Percentiles rank a stretch among this genome's conserved stretches.
Conservation (phyloP, 176 grass and related monocot genomes). For the sorghum (Sorghum bicolor) region DNA sequence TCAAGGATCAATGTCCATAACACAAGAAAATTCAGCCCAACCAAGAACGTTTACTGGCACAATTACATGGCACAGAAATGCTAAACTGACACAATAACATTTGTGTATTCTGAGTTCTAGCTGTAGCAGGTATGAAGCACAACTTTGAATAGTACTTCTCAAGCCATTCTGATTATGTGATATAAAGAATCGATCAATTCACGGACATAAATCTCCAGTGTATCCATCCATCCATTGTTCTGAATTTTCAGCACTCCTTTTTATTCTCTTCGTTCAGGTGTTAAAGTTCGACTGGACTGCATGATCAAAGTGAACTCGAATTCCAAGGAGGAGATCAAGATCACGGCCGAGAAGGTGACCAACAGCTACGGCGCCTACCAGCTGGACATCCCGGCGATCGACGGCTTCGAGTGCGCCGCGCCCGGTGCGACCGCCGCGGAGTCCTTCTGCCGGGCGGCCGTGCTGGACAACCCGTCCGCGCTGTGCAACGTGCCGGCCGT, state of each 20-base stretch:
- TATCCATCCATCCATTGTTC: background rate
- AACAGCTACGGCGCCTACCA: conserved; percentile 65
- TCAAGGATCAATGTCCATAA: background rate
- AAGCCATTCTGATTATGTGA: background rate
- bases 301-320: conserved; percentile 52
- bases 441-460: conserved; percentile 65
- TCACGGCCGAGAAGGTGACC: conserved; percentile 67
- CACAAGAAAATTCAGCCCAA: background rate
- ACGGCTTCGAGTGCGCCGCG: conserved; percentile 58
- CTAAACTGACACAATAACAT: background rate
- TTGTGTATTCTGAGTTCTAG: background rate
- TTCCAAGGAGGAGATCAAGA: conserved; percentile 55
- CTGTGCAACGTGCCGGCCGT: conserved; percentile 68
- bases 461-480: conserved; percentile 54
- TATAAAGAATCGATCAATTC: background rate
- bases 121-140: background rate
- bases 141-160: background rate
- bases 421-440: conserved; percentile 30
- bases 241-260: background rate
- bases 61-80: background rate
- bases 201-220: background rate
- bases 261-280: conserved; percentile 31
- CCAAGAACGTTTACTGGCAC: background rate
- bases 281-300: conserved; percentile 67
- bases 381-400: conserved; percentile 72